A percentile compares a stretch with the other conserved stretches of the same genome.
phyloP scores from a whole-genome alignment of 352 stramenopile genomes.

The Globisporangium spinosum region DNA sequence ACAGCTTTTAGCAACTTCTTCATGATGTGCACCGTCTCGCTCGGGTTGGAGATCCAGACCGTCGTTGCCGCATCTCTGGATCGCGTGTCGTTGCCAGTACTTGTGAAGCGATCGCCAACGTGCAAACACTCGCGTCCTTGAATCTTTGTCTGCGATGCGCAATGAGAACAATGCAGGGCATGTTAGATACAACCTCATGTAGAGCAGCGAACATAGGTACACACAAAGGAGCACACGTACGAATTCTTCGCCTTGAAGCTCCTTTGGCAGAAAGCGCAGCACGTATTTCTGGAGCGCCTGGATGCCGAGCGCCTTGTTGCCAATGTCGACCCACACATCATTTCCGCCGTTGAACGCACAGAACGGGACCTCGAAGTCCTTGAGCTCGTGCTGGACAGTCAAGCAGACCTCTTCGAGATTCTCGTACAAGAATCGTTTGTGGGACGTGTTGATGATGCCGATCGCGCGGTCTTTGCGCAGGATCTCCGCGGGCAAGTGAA shows the following conservation, averaged over 20 bases:
- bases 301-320: conserved; percentile 95
- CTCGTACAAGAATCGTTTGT: conserved; percentile 86
- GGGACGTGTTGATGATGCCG: conserved; percentile 87
- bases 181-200: background rate
- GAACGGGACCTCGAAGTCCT: conserved; percentile 82
- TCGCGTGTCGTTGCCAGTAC: conserved; percentile 90
- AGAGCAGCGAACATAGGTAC: background rate
- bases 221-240: conserved; percentile 21
- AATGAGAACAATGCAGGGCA: background rate
- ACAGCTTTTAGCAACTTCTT: conserved; percentile 86
- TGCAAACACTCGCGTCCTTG: conserved; percentile 90
- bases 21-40: conserved; percentile 94
- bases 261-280: conserved; percentile 67
- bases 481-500: conserved; percentile 84
- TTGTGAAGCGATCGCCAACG: conserved; percentile 92
- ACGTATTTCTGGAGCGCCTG: conserved; percentile 88
- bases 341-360: conserved; percentile 96
- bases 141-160: conserved; percentile 39
- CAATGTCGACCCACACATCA: conserved; percentile 95
- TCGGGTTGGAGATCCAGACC: conserved; percentile 94
- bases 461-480: conserved; percentile 93
- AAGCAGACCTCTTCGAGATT: conserved; percentile 94
- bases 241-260: conserved; percentile 67
- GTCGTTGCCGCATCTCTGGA: conserved; percentile 90
- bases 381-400: conserved; percentile 86